phyloP scores from a whole-genome alignment of 768 basidiomycete genomes.

The Sistotremastrum niveocremeum region DNA sequence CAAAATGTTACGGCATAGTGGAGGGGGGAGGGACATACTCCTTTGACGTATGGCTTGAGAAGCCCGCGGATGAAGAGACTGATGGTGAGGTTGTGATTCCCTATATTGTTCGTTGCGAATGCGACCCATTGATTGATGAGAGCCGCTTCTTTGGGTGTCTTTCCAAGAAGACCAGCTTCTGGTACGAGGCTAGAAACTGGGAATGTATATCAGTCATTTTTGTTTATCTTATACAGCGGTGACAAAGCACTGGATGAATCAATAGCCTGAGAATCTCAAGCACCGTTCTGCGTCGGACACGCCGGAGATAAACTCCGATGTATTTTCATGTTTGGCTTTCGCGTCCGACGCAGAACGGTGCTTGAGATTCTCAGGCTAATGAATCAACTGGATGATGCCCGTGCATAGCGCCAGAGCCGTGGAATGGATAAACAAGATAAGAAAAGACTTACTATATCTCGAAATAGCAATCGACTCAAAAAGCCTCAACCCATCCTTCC shows the following conservation, averaged over 20 bases:
- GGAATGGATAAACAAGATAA: not conserved
- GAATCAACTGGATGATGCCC: too few species aligned
- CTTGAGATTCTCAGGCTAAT: too few species aligned
- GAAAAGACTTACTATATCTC: slow-evolving; percentile 68
- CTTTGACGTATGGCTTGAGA: slow-evolving; percentile 67
- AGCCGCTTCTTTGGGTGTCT: slow-evolving; percentile 50
- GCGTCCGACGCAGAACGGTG: too few species aligned
- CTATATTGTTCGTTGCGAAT: slow-evolving; percentile 57
- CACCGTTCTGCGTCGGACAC: too few species aligned
- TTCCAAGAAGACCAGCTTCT: slow-evolving; percentile 67
- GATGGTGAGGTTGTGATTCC: slow-evolving; percentile 23
- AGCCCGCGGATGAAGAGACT: slow-evolving; percentile 29
- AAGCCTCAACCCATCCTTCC: slow-evolving; percentile 61
- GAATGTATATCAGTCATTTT: slow-evolving; percentile 3
- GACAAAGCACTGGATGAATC: too few species aligned
- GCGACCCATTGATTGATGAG: slow-evolving; percentile 78
- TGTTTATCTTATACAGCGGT: too few species aligned
- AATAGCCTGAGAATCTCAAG: too few species aligned
- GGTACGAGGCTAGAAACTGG: slow-evolving; percentile 66
- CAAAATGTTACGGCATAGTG: too few species aligned
- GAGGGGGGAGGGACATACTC: slow-evolving; percentile 31
- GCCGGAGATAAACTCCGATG: too few species aligned
- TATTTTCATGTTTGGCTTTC: too few species aligned
- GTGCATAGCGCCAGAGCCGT: too few species aligned
- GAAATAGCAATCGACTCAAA: slow-evolving; percentile 74